Conservation (phyloP, 2,329 filamentous ascomycete species). For the Aureobasidium sp. region DNA sequence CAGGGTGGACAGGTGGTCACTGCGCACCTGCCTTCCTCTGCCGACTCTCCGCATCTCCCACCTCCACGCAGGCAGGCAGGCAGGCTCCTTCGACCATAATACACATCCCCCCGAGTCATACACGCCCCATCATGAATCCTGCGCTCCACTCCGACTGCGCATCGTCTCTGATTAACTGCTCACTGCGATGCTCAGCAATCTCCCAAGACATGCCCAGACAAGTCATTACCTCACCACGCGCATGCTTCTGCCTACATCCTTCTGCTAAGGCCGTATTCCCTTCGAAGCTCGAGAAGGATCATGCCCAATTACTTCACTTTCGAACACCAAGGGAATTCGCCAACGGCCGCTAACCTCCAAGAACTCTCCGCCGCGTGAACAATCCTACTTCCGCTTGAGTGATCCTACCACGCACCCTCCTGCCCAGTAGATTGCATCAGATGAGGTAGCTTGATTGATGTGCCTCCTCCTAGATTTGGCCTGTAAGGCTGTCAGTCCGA, state of each 20-base stretch:
- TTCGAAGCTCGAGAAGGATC: not conserved
- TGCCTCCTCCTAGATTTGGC: not conserved
- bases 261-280: not conserved
- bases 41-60: not conserved
- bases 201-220: not conserved
- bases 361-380: not conserved
- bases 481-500: not conserved
- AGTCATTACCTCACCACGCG: not conserved
- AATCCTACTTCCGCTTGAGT: not conserved
- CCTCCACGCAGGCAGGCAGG: no score
- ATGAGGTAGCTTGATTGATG: not conserved
- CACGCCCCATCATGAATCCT: not conserved
- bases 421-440: not conserved
- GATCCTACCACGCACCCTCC: not conserved
- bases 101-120: not conserved
- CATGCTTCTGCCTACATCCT: not conserved
- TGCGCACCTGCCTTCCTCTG: not conserved
- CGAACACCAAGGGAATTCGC: not conserved
- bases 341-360: not conserved
- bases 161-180: not conserved
- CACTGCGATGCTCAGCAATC: not conserved
- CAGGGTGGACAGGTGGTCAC: slow-evolving; percentile 1
- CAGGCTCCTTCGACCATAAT: not conserved
- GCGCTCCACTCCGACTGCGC: not conserved
- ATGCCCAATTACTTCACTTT: not conserved